Conservation (phyloP, 1,284 basidiomycete genomes). For the Exobasidium rhododendri region DNA sequence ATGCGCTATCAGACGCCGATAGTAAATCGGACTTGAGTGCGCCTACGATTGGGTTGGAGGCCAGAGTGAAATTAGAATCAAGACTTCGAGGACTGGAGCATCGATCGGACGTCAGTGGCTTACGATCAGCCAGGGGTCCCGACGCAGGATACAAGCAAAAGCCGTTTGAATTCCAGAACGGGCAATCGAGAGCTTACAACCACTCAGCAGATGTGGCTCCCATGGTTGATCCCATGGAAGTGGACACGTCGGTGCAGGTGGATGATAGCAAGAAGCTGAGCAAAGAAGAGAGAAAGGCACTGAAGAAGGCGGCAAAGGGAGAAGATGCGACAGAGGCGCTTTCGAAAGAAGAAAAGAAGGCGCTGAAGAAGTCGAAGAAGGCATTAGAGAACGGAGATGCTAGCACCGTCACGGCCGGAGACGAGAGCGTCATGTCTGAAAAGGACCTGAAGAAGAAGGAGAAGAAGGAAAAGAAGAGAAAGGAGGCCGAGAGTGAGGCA, state of each 20-base stretch:
- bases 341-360: slow-evolving; percentile 27
- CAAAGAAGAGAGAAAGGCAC: slow-evolving; percentile 42
- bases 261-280: slow-evolving; percentile 57
- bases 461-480: slow-evolving; percentile 48
- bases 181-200: slow-evolving; percentile 44
- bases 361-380: slow-evolving; percentile 36
- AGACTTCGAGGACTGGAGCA: slow-evolving; percentile 80
- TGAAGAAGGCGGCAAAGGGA: slow-evolving; percentile 35
- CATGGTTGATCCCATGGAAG: slow-evolving; percentile 54
- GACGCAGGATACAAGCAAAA: slow-evolving; percentile 50
- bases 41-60: slow-evolving; percentile 78
- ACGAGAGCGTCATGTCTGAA: slow-evolving; percentile 14
- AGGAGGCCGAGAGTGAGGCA: slow-evolving; percentile 30
- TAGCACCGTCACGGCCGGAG: not conserved
- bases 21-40: slow-evolving; percentile 81
- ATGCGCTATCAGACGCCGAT: slow-evolving; percentile 88
- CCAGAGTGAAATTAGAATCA: slow-evolving; percentile 90
- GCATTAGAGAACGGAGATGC: not conserved
- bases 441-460: slow-evolving; percentile 45
- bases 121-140: slow-evolving; percentile 32
- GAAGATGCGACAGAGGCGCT: slow-evolving; percentile 49
- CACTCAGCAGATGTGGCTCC: slow-evolving; percentile 39
- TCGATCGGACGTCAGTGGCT: slow-evolving; percentile 30
- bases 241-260: slow-evolving; percentile 61
- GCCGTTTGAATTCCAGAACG: slow-evolving; percentile 42